A percentile compares a stretch with the other conserved stretches of the same genome.
Conservation (phyloP, 352 stramenopile species). For the Saprolegnia parasitica region DNA sequence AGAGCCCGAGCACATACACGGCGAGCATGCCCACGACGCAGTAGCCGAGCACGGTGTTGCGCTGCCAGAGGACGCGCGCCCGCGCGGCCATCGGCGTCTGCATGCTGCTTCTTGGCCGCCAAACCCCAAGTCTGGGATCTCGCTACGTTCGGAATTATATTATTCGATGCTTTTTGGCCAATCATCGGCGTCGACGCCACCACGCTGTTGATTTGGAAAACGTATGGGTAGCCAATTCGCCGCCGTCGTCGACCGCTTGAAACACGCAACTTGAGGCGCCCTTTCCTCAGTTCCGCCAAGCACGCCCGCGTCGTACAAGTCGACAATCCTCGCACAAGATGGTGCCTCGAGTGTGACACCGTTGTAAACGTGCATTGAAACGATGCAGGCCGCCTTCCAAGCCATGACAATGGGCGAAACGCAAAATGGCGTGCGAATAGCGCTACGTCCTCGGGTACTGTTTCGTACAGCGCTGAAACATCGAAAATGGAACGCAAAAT, state of each 20-base stretch:
- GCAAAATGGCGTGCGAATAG: neutral
- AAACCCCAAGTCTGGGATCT: constrained; percentile 5
- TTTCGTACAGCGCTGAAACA: neutral
- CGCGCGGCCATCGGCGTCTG: constrained; percentile 1
- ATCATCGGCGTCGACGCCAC: neutral
- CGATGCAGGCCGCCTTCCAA: neutral
- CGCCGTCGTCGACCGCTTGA: no score
- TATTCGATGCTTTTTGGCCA: constrained; percentile 15
- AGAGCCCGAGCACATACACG: neutral
- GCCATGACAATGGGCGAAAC: neutral
- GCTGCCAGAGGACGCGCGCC: neutral
- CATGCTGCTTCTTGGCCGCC: neutral
- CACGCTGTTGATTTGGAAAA: no score
- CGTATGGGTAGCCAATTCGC: no score
- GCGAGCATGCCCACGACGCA: neutral
- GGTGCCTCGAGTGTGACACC: no score
- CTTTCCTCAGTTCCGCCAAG: neutral
- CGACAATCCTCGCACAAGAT: no score
- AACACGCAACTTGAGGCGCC: neutral
- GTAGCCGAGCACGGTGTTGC: constrained; percentile 6
- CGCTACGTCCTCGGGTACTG: neutral
- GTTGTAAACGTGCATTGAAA: neutral
- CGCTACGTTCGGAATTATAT: neutral
- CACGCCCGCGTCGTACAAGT: neutral
- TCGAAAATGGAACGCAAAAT: no score